Evolutionary conservation across 2,329 filamentous ascomycete genomes (phyloP).

Genomic region (Xylaria sp.): DNA sequence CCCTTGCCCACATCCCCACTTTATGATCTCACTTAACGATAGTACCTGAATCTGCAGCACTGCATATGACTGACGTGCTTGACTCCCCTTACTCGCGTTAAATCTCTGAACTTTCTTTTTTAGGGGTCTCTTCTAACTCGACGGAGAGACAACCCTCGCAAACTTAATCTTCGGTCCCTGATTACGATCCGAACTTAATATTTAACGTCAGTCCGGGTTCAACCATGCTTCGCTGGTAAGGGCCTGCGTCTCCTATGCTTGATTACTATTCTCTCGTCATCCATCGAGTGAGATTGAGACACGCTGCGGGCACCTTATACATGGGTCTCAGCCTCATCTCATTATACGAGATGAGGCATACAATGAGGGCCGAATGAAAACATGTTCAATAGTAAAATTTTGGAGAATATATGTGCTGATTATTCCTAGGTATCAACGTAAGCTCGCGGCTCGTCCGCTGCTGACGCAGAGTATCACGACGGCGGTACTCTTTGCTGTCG

Average conservation of each 20-base stretch:
- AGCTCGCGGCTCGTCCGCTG: conserved; percentile 81
- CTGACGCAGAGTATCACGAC: conserved; percentile 93
- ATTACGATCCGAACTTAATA: conserved; percentile 24
- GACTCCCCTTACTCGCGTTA: conserved; percentile 15
- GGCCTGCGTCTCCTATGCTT: neutral
- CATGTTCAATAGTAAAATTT: neutral
- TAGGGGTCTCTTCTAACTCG: neutral
- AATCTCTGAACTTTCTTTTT: conserved; percentile 20
- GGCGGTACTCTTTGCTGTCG: conserved; percentile 89
- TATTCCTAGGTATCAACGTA: conserved; percentile 80
- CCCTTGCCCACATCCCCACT: conserved; percentile 24
- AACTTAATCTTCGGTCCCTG: conserved; percentile 11
- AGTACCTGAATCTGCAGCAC: conserved; percentile 2
- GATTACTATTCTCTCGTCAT: conserved; percentile 3
- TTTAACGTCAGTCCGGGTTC: conserved; percentile 25
- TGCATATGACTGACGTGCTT: conserved; percentile 13
- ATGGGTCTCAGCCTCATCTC: conserved; percentile 6
- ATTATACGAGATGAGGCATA: neutral
- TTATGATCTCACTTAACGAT: conserved; percentile 30
- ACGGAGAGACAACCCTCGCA: conserved; percentile 25
- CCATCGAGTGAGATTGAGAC: neutral
- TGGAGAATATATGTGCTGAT: conserved; percentile 6
- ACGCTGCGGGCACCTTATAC: conserved; percentile 2
- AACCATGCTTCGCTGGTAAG: conserved; percentile 50
- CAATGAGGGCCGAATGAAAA: neutral